Percentiles rank a stretch among this genome's conserved stretches.
phyloP scores from a whole-genome alignment of 2,329 filamentous ascomycete species.

The Colletotrichum sp. region DNA sequence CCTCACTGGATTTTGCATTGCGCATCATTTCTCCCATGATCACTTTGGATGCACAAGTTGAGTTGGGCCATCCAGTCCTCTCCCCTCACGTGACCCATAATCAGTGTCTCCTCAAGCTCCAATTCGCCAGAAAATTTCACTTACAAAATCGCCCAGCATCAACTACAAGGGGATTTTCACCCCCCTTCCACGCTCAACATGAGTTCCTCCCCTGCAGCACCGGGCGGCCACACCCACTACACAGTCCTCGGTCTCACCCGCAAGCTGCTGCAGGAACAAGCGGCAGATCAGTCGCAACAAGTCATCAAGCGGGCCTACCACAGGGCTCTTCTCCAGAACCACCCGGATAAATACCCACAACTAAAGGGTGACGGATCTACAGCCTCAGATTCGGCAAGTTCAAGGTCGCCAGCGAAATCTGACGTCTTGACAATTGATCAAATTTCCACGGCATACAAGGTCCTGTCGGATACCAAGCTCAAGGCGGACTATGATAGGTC shows the following conservation, averaged over 20 bases:
- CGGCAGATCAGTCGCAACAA: constrained; percentile 41
- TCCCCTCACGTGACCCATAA: constrained; percentile 15
- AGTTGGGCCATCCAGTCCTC: background rate
- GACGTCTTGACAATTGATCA: constrained; percentile 62
- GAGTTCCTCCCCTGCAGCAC: constrained; percentile 7
- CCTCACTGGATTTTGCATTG: background rate
- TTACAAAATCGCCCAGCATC: background rate
- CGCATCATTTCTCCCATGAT: background rate
- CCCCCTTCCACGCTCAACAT: constrained; percentile 2
- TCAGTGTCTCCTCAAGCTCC: background rate
- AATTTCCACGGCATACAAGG: constrained; percentile 63
- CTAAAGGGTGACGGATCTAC: background rate
- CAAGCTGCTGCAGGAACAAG: constrained; percentile 47
- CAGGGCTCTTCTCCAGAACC: constrained; percentile 67
- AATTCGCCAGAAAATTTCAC: constrained; percentile 16
- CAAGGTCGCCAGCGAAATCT: constrained; percentile 3
- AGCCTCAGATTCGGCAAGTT: background rate
- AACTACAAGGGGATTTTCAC: constrained; percentile 20
- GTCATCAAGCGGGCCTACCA: constrained; percentile 69
- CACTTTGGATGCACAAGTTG: background rate
- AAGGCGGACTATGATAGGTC: constrained; percentile 60
- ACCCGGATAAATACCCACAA: constrained; percentile 62
- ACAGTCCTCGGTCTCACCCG: constrained; percentile 63
- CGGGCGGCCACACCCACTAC: constrained; percentile 56
- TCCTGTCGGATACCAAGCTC: constrained; percentile 55